A percentile compares a stretch with the other conserved stretches of the same genome.
phyloP scores from a whole-genome alignment of 1,284 basidiomycete species.

The Sporisorium graminicola region DNA sequence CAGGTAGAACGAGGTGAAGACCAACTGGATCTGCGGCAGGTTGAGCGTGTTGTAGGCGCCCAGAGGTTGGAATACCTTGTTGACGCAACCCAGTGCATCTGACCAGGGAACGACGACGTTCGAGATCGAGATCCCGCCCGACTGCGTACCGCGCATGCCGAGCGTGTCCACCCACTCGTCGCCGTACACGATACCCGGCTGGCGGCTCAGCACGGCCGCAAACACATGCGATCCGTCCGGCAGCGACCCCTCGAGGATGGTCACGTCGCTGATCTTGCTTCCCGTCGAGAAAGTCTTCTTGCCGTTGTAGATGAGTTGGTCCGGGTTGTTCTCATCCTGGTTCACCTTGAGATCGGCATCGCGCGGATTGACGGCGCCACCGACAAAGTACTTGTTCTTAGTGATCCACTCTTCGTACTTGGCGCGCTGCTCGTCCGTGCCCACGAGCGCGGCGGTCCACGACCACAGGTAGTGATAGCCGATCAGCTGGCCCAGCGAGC shows the following conservation, averaged over 20 bases:
- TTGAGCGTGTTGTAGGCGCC: slow-evolving; percentile 68
- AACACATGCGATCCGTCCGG: slow-evolving; percentile 64
- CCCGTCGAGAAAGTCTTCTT: slow-evolving; percentile 69
- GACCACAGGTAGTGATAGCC: slow-evolving; percentile 64
- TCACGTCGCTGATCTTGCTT: slow-evolving; percentile 67
- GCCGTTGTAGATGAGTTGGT: slow-evolving; percentile 64
- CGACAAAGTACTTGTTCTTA: slow-evolving; percentile 63
- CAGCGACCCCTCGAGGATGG: slow-evolving; percentile 68
- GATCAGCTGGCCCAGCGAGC: slow-evolving; percentile 62
- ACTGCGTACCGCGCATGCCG: slow-evolving; percentile 69
- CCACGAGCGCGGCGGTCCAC: slow-evolving; percentile 62
- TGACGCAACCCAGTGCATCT: slow-evolving; percentile 61
- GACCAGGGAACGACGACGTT: slow-evolving; percentile 63
- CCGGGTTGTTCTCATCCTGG: slow-evolving; percentile 51
- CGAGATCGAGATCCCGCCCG: slow-evolving; percentile 62
- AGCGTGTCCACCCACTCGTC: slow-evolving; percentile 70
- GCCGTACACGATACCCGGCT: slow-evolving; percentile 65
- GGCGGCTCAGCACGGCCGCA: slow-evolving; percentile 63
- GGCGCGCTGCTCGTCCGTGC: slow-evolving; percentile 60
- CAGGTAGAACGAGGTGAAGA: slow-evolving; percentile 69
- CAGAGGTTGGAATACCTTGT: slow-evolving; percentile 57
- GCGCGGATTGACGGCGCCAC: slow-evolving; percentile 69
- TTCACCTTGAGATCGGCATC: slow-evolving; percentile 65
- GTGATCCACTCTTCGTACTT: slow-evolving; percentile 53
- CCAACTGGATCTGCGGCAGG: slow-evolving; percentile 68